These are phyloP conservation scores for Rubia yunnanensis DNA, from an alignment of 257 asterid genomes.

Conservation along the genomic window DNA sequence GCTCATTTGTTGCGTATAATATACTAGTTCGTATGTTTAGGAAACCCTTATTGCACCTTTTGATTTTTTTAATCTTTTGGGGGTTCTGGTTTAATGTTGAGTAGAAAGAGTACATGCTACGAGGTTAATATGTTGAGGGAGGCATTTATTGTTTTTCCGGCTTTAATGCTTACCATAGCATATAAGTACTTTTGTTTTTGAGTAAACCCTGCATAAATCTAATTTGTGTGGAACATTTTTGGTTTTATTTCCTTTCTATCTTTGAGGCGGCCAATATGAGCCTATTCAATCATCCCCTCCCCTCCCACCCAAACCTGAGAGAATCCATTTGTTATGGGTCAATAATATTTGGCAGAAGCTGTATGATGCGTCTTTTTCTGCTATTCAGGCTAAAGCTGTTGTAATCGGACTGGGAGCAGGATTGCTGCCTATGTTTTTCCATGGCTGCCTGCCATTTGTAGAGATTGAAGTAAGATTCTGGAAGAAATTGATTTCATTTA, in stretches of 20 bases:
- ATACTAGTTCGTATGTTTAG: neutral
- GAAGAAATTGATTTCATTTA: neutral
- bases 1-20: neutral
- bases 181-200: too few species aligned
- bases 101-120: slow-evolving; percentile 1
- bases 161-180: neutral
- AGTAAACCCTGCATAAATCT: neutral
- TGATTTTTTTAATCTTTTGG: neutral
- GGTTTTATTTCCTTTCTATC: neutral
- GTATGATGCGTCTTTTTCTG: neutral
- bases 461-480: slow-evolving; percentile 48
- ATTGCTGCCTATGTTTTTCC: slow-evolving; percentile 88
- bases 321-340: neutral
- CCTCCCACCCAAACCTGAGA: neutral
- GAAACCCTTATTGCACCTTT: neutral
- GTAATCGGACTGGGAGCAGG: slow-evolving; percentile 99
- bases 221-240: neutral
- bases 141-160: neutral
- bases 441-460: slow-evolving; percentile 41
- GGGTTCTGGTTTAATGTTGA: neutral
- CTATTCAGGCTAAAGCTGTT: slow-evolving; percentile 50
- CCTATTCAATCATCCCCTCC: too few species aligned
- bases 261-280: neutral
- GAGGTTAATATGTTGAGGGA: neutral
- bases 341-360: neutral